Evolutionary conservation across 805 yeast species (phyloP).

Genomic region (Cyberlindnera xylosilytica): DNA sequence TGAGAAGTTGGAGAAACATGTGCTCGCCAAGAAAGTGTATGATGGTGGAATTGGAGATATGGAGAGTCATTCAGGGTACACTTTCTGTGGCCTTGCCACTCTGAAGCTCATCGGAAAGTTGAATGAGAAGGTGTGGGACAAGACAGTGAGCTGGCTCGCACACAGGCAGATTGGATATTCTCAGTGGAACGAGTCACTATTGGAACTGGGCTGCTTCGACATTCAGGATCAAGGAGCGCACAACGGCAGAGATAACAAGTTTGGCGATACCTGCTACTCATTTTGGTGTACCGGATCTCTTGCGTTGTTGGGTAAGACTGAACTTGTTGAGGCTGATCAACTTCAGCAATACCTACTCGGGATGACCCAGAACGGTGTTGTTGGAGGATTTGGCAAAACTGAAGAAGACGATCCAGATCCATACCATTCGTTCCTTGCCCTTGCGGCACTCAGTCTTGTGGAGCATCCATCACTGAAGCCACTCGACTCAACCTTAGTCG

Average conservation of each 20-base stretch:
- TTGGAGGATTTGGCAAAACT: slow-evolving; percentile 81
- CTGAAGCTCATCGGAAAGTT: slow-evolving; percentile 40
- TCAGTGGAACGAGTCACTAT: slow-evolving; percentile 23
- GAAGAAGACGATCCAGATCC: slow-evolving; percentile 67
- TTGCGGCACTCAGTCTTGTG: slow-evolving; percentile 44
- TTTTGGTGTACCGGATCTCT: slow-evolving; percentile 78
- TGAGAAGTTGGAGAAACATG: slow-evolving; percentile 35
- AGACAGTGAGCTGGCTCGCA: slow-evolving; percentile 56
- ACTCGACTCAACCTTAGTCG: slow-evolving; percentile 14
- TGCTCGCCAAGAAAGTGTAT: slow-evolving; percentile 35
- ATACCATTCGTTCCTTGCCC: slow-evolving; percentile 59
- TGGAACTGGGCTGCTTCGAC: slow-evolving; percentile 38
- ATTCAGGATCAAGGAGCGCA: slow-evolving; percentile 67
- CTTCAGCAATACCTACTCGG: slow-evolving; percentile 44
- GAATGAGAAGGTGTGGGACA: slow-evolving; percentile 28
- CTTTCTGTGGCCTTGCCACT: slow-evolving; percentile 77
- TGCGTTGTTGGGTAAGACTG: slow-evolving; percentile 34
- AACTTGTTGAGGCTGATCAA: slow-evolving; percentile 34
- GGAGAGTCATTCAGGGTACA: slow-evolving; percentile 85
- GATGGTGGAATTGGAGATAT: slow-evolving; percentile 73
- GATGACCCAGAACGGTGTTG: slow-evolving; percentile 53
- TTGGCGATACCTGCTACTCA: slow-evolving; percentile 82
- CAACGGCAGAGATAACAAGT: slow-evolving; percentile 84
- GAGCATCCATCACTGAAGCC: slow-evolving; percentile 3
- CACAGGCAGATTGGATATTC: slow-evolving; percentile 56